Evolutionary conservation across 495 filamentous ascomycete species (phyloP).

Genomic region (Copromyces sp.): DNA sequence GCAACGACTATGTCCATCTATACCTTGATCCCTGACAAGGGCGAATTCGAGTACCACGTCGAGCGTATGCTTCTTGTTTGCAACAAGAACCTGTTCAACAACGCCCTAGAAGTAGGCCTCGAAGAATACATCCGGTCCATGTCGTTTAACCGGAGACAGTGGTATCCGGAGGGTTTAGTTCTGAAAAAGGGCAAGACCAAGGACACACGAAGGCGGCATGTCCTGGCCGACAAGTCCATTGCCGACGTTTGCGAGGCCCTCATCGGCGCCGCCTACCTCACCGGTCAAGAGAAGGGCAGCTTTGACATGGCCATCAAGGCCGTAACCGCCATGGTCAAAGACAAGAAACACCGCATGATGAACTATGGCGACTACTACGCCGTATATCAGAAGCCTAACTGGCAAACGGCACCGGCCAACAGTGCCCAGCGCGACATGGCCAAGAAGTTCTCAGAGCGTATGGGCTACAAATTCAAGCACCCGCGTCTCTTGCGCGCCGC

Average conservation of each 20-base stretch:
- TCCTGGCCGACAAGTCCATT: slow-evolving; percentile 77
- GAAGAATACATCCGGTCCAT: slow-evolving; percentile 73
- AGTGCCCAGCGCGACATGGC: slow-evolving; percentile 58
- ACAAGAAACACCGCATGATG: slow-evolving; percentile 54
- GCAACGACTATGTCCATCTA: slow-evolving; percentile 82
- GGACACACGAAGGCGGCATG: slow-evolving; percentile 39
- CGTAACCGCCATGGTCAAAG: slow-evolving; percentile 65
- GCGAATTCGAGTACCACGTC: slow-evolving; percentile 85
- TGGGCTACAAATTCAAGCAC: slow-evolving; percentile 73
- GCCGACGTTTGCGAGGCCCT: slow-evolving; percentile 96
- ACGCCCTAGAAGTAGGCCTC: slow-evolving; percentile 55
- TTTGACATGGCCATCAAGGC: slow-evolving; percentile 79
- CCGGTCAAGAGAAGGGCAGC: slow-evolving; percentile 32
- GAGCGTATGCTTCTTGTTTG: slow-evolving; percentile 85
- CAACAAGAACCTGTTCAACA: slow-evolving; percentile 80
- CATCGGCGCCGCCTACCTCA: slow-evolving; percentile 80
- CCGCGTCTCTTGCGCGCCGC: slow-evolving; percentile 72
- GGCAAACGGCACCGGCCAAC: slow-evolving; percentile 51
- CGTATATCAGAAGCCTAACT: slow-evolving; percentile 61
- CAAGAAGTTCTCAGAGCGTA: slow-evolving; percentile 48
- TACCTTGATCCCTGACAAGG: slow-evolving; percentile 59
- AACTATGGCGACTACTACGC: slow-evolving; percentile 62
- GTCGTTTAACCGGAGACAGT: slow-evolving; percentile 66
- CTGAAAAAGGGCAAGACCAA: slow-evolving; percentile 43
- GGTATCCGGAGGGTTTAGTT: slow-evolving; percentile 71